phyloP scores from a whole-genome alignment of 78 protist genomes.

The Cavenderia fasciculata region DNA sequence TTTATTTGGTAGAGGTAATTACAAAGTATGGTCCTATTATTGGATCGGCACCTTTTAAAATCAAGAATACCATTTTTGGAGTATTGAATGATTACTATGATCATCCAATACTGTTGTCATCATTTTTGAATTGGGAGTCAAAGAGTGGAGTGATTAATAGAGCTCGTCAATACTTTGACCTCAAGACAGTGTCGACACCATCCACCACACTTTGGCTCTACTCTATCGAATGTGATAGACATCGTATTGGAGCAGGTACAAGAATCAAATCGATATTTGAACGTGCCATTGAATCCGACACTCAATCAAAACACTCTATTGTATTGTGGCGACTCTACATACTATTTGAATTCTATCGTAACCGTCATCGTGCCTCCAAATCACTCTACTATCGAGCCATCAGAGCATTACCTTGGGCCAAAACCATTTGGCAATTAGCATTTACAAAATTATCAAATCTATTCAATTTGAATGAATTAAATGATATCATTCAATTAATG shows the following conservation, averaged over 20 bases:
- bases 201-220: conserved; percentile 34
- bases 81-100: conserved; percentile 29
- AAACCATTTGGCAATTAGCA: conserved; percentile 56
- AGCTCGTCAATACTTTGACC: conserved; percentile 44
- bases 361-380: conserved; percentile 1
- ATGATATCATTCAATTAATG: neutral
- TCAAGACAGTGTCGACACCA: neutral
- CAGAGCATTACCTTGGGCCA: conserved; percentile 54
- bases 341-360: conserved; percentile 19
- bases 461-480: neutral
- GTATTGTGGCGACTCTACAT: conserved; percentile 53
- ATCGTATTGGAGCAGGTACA: conserved; percentile 23
- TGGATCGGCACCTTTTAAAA: conserved; percentile 9
- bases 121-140: conserved; percentile 60
- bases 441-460: neutral
- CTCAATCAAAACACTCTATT: conserved; percentile 9
- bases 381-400: conserved; percentile 57
- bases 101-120: conserved; percentile 41
- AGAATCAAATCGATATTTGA: conserved; percentile 65
- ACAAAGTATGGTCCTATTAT: conserved; percentile 11
- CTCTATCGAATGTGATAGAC: conserved; percentile 23
- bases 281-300: neutral
- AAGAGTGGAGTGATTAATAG: conserved; percentile 1
- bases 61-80: neutral
- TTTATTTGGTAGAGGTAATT: conserved; percentile 22